phyloP scores from a whole-genome alignment of 176 grass and related monocot species.

The Elaeis guineensis region DNA sequence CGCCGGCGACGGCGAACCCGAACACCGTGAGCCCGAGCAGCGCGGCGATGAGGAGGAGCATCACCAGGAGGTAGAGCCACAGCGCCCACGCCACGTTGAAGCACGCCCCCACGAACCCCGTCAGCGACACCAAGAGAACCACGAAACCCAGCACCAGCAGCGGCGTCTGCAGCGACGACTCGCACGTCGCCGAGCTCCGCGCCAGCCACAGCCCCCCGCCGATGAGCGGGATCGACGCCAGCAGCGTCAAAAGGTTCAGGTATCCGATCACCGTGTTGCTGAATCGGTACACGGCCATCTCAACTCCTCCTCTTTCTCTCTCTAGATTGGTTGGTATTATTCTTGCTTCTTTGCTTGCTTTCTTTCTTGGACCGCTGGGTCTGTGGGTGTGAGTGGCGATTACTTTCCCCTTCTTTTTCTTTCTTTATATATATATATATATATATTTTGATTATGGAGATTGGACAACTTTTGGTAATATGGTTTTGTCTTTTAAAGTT shows the following conservation, averaged over 20 bases:
- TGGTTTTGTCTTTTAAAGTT: no score
- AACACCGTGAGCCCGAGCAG: constrained; percentile 45
- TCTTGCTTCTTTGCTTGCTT: no score
- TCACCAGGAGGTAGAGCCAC: constrained; percentile 62
- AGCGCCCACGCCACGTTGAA: constrained; percentile 58
- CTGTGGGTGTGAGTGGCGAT: no score
- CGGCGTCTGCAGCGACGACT: constrained; percentile 49
- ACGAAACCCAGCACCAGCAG: constrained; percentile 60
- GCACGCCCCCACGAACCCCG: constrained; percentile 57
- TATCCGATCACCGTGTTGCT: constrained; percentile 74
- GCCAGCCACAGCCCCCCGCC: constrained; percentile 68
- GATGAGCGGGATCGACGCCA: constrained; percentile 67
- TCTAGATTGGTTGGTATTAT: no score
- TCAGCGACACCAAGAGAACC: constrained; percentile 61
- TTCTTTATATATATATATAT: no score
- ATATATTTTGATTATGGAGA: no score
- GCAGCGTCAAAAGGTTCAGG: constrained; percentile 65
- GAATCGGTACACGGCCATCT: constrained; percentile 18
- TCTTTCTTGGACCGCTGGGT: no score
- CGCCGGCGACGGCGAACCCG: constrained; percentile 43
- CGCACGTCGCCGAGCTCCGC: constrained; percentile 43
- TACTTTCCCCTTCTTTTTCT: no score
- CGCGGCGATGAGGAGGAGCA: constrained; percentile 45
- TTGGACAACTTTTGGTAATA: no score
- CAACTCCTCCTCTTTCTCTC: no score